Percentiles rank a stretch among this genome's conserved stretches.
These are phyloP conservation scores for Alternaria arbusti DNA, from an alignment of 2,329 filamentous ascomycete genomes.

Conservation along the genomic window DNA sequence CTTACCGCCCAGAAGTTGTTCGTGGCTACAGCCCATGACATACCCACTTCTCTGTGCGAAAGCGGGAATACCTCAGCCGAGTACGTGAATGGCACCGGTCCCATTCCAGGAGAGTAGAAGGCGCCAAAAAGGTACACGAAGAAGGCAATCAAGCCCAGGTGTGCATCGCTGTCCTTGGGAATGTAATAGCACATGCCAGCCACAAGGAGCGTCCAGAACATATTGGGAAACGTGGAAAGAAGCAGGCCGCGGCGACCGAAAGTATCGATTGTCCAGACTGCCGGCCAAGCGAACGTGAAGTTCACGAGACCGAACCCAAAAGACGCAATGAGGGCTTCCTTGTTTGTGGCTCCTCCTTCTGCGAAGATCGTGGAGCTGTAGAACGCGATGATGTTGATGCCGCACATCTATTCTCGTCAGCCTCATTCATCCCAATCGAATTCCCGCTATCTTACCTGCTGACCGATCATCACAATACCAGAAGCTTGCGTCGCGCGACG, in stretches of 20 bases:
- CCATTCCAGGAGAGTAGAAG: slow-evolving; percentile 49
- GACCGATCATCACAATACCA: slow-evolving; percentile 76
- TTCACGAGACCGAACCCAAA: slow-evolving; percentile 66
- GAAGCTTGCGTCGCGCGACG: slow-evolving; percentile 77
- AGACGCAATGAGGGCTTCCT: slow-evolving; percentile 59
- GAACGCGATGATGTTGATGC: slow-evolving; percentile 57
- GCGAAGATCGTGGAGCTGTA: slow-evolving; percentile 60
- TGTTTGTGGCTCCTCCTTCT: slow-evolving; percentile 53
- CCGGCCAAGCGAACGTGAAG: slow-evolving; percentile 65
- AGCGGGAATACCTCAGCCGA: slow-evolving; percentile 70
- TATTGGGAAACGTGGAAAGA: slow-evolving; percentile 58
- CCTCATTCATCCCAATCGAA: neutral
- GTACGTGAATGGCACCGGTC: slow-evolving; percentile 55
- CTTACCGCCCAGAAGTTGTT: slow-evolving; percentile 61
- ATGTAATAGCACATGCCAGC: slow-evolving; percentile 62
- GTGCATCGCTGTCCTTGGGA: slow-evolving; percentile 46
- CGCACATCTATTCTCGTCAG: slow-evolving; percentile 55
- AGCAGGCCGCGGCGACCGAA: slow-evolving; percentile 59
- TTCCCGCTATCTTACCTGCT: slow-evolving; percentile 50
- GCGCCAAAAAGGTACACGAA: slow-evolving; percentile 65
- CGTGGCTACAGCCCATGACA: slow-evolving; percentile 72
- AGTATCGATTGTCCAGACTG: slow-evolving; percentile 62
- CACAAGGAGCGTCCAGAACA: slow-evolving; percentile 56
- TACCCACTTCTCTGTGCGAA: slow-evolving; percentile 73
- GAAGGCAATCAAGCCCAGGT: slow-evolving; percentile 59